Percentiles rank a stretch among this genome's conserved stretches.
These are phyloP conservation scores for Gonapodya prolifera DNA, from an alignment of 192 early-diverging fungal species.

Conservation along the genomic window DNA sequence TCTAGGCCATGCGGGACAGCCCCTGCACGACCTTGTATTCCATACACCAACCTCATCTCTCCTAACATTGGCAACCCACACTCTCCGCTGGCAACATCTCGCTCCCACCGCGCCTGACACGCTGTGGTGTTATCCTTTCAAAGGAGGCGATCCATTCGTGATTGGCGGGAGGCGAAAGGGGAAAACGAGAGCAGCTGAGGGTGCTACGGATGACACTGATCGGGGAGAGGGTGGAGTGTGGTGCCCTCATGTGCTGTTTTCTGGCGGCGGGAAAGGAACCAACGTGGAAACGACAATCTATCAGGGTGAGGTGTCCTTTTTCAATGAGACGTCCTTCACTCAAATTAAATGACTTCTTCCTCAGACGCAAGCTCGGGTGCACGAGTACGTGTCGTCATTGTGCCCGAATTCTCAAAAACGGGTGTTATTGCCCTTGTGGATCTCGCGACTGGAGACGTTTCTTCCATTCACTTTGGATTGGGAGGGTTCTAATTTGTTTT, in stretches of 20 bases:
- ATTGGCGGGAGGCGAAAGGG: not conserved
- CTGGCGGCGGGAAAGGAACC: not conserved
- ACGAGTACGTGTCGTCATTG: conserved; percentile 44
- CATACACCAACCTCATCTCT: conserved; percentile 20
- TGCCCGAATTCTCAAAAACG: conserved; percentile 63
- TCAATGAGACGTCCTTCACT: not conserved
- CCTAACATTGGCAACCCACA: conserved; percentile 31
- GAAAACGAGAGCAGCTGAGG: not conserved
- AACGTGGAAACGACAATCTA: not conserved
- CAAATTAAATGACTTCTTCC: not conserved
- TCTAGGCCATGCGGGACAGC: conserved; percentile 76
- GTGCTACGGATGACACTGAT: not conserved
- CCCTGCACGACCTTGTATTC: conserved; percentile 69
- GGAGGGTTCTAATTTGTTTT: not conserved
- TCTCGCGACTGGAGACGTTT: conserved; percentile 28
- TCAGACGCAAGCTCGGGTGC: not conserved
- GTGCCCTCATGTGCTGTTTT: not conserved
- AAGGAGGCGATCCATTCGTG: conserved; percentile 77
- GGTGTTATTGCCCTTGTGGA: conserved; percentile 67
- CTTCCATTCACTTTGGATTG: not conserved
- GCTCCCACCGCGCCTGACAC: conserved; percentile 93
- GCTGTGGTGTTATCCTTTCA: conserved; percentile 76
- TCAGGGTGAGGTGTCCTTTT: not conserved
- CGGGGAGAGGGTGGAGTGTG: not conserved
- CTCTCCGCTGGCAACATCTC: conserved; percentile 73